Base-by-base conservation (phyloP, 108 stramenopile genomes). In the Nitzschia sp. region DNA sequence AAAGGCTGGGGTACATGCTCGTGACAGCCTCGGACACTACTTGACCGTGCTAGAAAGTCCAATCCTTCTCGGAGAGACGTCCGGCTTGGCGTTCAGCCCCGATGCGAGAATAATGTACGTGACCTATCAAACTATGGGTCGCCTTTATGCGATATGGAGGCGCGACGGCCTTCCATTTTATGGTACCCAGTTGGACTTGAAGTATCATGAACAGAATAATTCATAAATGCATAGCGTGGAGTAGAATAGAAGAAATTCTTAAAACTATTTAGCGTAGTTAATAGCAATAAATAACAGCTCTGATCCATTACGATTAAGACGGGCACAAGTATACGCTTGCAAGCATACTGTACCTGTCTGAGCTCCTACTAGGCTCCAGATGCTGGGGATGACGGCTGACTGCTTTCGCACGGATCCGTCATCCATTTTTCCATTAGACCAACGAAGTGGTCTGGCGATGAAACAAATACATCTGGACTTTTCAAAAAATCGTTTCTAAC, bases 21-120 rank as follows among this genome's bases (percentile, higher is more conserved):
- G 78, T 22, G 73, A 77, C 62, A 17, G 36, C 2, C 2, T 50
- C 35, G 86, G 86, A 0, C 30, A 45, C 19, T 77, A 58, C 52
- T 69, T n/a, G 33, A 78, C 58, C 9, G 47, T 8, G 17, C 32
- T 27, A 77, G 84, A n/a, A 26, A 56, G 19, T 58, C 48, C 34
- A 70, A n/a, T 13, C 0, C 68, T 41, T 30, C 25, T 36, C 1
- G 79, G 63, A 33, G 82, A 85, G 33, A 82, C 83, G 23, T 63
- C 74, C 9, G 87, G 87, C 1, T 30, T 85, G 3, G 79, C 84
- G 16, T 80, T 85, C 59, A 75, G 66, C 54, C 82, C 82, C 0
- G 81, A 85, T 64, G 63, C 47, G 26, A 81, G 13, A 0, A 59
- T 36, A 44, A 78, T 88, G 69, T 85, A 81, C 71, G 67, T 81